A percentile compares a stretch with the other conserved stretches of the same genome.
These are phyloP conservation scores for Graphilbum sp. DNA, from an alignment of 2,329 filamentous ascomycete genomes.

Conservation along the genomic window DNA sequence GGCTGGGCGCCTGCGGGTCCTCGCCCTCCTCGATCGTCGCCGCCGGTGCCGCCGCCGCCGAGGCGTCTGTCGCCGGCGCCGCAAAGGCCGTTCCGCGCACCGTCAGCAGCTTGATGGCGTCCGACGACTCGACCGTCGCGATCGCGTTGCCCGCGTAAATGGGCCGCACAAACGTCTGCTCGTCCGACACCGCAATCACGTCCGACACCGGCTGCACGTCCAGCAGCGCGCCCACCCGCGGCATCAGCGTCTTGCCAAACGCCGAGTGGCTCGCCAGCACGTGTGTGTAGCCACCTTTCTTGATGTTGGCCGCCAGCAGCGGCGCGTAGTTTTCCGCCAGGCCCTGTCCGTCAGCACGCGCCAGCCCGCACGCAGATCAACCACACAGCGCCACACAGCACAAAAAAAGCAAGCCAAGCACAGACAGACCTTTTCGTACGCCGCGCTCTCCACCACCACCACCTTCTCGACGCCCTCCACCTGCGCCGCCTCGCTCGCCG, in stretches of 20 bases:
- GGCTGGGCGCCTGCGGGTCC: conserved; percentile 60
- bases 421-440: conserved; percentile 78
- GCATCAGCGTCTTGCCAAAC: conserved; percentile 91
- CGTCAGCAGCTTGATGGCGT: conserved; percentile 75
- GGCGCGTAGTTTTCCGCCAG: conserved; percentile 91
- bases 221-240: conserved; percentile 76
- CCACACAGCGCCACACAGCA: too few relatives aligned
- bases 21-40: conserved; percentile 65
- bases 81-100: conserved; percentile 88
- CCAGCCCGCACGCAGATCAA: background rate
- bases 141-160: conserved; percentile 98
- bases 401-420: too few relatives aligned
- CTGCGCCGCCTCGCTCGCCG: conserved; percentile 74
- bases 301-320: conserved; percentile 87
- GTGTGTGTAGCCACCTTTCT: conserved; percentile 87
- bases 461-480: conserved; percentile 85
- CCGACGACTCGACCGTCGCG: conserved; percentile 80
- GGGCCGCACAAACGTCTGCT: conserved; percentile 88
- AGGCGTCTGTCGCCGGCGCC: conserved; percentile 37
- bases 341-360: conserved; percentile 35
- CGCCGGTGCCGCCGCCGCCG: conserved; percentile 47
- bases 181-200: conserved; percentile 69
- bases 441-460: conserved; percentile 69
- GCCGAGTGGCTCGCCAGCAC: conserved; percentile 82
- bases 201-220: conserved; percentile 92